Base-by-base conservation (phyloP, 495 filamentous ascomycete species). In the Trichoderma asperelloides region DNA sequence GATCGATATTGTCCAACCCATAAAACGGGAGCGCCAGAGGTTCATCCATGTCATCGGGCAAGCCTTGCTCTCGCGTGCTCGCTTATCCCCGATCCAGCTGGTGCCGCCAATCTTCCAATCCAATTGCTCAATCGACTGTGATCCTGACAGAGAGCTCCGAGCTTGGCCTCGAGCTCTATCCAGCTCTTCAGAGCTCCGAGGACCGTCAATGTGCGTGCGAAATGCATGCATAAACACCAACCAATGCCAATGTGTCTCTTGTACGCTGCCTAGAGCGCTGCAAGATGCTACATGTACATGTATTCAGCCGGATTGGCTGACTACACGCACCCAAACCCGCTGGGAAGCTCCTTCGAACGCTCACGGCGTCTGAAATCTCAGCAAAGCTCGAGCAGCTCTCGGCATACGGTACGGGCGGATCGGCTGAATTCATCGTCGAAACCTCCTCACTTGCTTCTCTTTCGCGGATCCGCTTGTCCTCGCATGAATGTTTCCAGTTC, bases 11-110 rank as follows among this genome's bases (percentile, higher is more conserved):
- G 55, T 28, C 8, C 49, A 30, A 60, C 25, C 55, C 55, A 28
- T 60, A 25, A 16, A 30, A 37, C 33, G 33, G 33, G 33, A 37
- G 5, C 33, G 33, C 33, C 33, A 37, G 23, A 25, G 55, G 55
- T 60, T 30, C 55, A 60, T 27, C 55, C 55, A 28, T 60, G 55
- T 30, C 55, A 8, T 60, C n/a, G 55, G 23, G 12, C 55, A 28
- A 3, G 25, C 25, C 55, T 21, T 21, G 49, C n/a, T 57, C 21
- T 23, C 25, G 23, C 55, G 12, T 60, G 23, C 55, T 51, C 47
- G 47, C 47, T 51, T 51, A 51, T 51, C 47, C 55, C 55, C 55
- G 55, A 60, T 60, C 55, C 55, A 27, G 55, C 55, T 60, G 9
- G 16, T 11, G 15, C 43, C 43, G 43, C n/a, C 55, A 18, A 60